Base-by-base conservation (phyloP, 768 basidiomycete genomes). In the Grammothele lineata region DNA sequence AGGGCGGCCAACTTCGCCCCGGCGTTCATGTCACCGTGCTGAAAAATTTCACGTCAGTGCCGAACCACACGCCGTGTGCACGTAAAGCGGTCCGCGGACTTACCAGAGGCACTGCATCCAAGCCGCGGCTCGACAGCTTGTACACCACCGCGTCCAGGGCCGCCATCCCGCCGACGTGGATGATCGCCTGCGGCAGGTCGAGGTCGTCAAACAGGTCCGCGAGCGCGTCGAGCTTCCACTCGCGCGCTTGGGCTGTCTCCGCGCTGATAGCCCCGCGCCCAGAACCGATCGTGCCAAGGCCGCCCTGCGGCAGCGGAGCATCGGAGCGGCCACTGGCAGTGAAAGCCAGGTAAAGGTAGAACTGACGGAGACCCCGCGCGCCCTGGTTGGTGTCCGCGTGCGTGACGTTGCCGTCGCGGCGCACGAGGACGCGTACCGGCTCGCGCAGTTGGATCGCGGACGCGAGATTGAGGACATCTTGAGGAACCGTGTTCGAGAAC, bases 401-500 rank as follows among this genome's bases (percentile, higher is more conserved):
- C 9, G 76, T 75, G 40, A 87, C 84, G 58, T 88, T 90, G 33
- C 89, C 90, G 55, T 92, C 89, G 15, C 95, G 78, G 43, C 96
- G 81, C 19, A 99, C 96, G 17, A 99, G 81, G n/a, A 99, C 96
- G 21, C 96, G 82, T 34, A 99, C 93, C 18, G 96, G 95, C 64
- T 99, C 96, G 43, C 88, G 83, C 10, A 99, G 79, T 60, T 96
- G 89, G 48, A 99, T 92, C 4, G 87, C 83, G 44, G 90, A 83
- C 1, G 93, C 93, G 34, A 99, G 83, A 64, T 94, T 97, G 53
- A 99, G 79, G 10, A 99, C 96, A 61, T 99, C 96, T 63, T 95
- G 92, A 14, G 92, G 95, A 15, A 96, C 94, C 3, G 96, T 99
- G 64, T 98, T 98, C 30, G 92, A 95, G 68, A 97, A 97, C n/a